phyloP scores from a whole-genome alignment of 2,329 filamentous ascomycete species.

The Aspergillus brunneoviolaceus region DNA sequence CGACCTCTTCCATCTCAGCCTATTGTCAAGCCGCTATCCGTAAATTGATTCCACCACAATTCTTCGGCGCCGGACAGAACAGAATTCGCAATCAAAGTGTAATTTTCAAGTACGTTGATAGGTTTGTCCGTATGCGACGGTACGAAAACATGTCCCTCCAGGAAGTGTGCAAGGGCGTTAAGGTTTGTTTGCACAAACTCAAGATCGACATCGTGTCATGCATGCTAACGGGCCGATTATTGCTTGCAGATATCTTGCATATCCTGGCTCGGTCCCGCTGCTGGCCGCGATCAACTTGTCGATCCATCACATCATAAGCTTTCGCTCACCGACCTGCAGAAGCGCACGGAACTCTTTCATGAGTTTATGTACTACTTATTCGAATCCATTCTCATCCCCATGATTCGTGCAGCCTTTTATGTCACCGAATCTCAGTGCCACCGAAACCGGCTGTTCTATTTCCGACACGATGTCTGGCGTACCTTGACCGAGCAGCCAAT shows the following conservation, averaged over 20 bases:
- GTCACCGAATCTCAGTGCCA: slow-evolving; percentile 86
- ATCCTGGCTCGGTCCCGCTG: slow-evolving; percentile 68
- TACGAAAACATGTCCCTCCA: slow-evolving; percentile 82
- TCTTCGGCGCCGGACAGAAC: slow-evolving; percentile 66
- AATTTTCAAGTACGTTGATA: slow-evolving; percentile 69
- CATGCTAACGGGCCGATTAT: neutral
- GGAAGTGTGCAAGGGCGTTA: slow-evolving; percentile 71
- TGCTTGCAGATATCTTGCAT: slow-evolving; percentile 62
- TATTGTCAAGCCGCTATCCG: slow-evolving; percentile 78
- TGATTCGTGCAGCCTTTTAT: slow-evolving; percentile 86
- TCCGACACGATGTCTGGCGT: slow-evolving; percentile 90
- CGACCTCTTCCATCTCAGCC: slow-evolving; percentile 69
- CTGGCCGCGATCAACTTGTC: slow-evolving; percentile 27
- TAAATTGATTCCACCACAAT: slow-evolving; percentile 69
- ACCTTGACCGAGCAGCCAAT: slow-evolving; percentile 72
- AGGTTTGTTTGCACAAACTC: slow-evolving; percentile 51
- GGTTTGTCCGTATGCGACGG: slow-evolving; percentile 72
- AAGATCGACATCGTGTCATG: neutral
- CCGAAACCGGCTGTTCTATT: slow-evolving; percentile 83
- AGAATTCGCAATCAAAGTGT: slow-evolving; percentile 59
- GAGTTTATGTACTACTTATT: slow-evolving; percentile 93
- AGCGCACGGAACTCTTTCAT: slow-evolving; percentile 73
- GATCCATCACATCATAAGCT: slow-evolving; percentile 49
- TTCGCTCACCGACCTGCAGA: slow-evolving; percentile 69
- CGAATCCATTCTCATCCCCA: slow-evolving; percentile 84